These are phyloP conservation scores for Leishmania tarentolae DNA, from an alignment of 208 protist species.

Conservation along the genomic window DNA sequence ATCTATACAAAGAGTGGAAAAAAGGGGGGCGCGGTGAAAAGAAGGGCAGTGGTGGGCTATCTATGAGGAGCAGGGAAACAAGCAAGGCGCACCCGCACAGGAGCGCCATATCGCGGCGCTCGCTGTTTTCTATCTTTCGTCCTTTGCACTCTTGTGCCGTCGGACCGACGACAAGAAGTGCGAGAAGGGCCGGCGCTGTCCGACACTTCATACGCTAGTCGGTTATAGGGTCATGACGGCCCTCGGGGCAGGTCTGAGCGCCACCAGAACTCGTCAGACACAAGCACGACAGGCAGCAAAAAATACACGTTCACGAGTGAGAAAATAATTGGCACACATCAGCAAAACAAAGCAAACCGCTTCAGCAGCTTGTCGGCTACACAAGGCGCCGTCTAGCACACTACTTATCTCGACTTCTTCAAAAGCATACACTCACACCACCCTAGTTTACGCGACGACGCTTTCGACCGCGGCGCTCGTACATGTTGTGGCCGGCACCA, in stretches of 20 bases:
- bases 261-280: not conserved
- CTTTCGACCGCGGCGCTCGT: constrained; percentile 79
- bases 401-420: too few species aligned
- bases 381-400: not conserved
- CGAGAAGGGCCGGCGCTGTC: not conserved
- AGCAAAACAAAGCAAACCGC: not conserved
- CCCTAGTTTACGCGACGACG: constrained; percentile 33
- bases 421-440: not conserved
- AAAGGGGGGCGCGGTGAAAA: not conserved
- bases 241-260: not conserved
- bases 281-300: not conserved
- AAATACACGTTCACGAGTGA: not conserved
- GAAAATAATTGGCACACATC: not conserved
- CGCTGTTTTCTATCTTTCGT: not conserved
- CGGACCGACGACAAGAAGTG: not conserved
- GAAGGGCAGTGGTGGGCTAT: not conserved
- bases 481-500: constrained; percentile 86
- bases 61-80: not conserved
- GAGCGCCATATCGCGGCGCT: not conserved
- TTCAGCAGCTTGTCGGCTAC: not conserved
- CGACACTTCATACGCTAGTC: not conserved
- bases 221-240: not conserved
- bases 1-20: not conserved
- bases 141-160: not conserved
- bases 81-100: not conserved